These are phyloP conservation scores for Rhododendron williamsianum DNA, from an alignment of 148 eudicot species.

Conservation along the genomic window DNA sequence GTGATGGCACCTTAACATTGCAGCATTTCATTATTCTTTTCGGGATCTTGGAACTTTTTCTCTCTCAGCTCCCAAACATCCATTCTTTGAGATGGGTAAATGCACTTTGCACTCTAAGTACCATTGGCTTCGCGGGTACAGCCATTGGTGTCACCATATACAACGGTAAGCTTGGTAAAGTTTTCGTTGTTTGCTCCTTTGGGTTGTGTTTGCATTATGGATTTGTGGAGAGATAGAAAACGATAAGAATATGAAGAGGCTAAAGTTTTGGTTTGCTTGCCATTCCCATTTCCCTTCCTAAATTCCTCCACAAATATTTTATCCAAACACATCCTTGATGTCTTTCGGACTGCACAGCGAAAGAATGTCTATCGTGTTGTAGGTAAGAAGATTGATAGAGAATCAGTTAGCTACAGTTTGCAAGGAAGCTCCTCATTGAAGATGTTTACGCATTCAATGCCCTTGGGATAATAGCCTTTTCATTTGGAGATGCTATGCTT, in stretches of 20 bases:
- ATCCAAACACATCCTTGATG: not conserved
- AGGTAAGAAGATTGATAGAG: slow-evolving; percentile 37
- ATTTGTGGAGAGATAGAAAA: not conserved
- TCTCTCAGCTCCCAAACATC: slow-evolving; percentile 39
- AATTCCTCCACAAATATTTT: not conserved
- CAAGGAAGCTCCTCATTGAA: slow-evolving; percentile 33
- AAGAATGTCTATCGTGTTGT: not conserved
- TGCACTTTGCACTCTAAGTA: slow-evolving; percentile 37
- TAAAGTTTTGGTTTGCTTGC: not conserved
- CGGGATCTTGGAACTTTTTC: slow-evolving; percentile 37
- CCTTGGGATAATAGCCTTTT: slow-evolving; percentile 42
- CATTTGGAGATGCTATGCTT: slow-evolving; percentile 53
- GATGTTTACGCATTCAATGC: slow-evolving; percentile 37
- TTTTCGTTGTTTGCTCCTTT: not conserved
- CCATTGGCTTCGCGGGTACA: slow-evolving; percentile 39
- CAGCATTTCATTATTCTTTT: slow-evolving; percentile 42
- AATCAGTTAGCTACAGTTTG: slow-evolving; percentile 28
- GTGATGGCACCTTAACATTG: slow-evolving; percentile 31
- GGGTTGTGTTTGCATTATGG: not conserved
- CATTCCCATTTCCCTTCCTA: not conserved
- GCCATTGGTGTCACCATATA: slow-evolving; percentile 37
- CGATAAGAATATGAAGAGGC: not conserved
- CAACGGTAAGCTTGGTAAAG: slow-evolving; percentile 22
- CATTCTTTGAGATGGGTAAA: slow-evolving; percentile 43
- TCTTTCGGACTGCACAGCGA: not conserved